Base-by-base conservation (phyloP, 75 land plant genomes). In the Pinus tabuliformis region DNA sequence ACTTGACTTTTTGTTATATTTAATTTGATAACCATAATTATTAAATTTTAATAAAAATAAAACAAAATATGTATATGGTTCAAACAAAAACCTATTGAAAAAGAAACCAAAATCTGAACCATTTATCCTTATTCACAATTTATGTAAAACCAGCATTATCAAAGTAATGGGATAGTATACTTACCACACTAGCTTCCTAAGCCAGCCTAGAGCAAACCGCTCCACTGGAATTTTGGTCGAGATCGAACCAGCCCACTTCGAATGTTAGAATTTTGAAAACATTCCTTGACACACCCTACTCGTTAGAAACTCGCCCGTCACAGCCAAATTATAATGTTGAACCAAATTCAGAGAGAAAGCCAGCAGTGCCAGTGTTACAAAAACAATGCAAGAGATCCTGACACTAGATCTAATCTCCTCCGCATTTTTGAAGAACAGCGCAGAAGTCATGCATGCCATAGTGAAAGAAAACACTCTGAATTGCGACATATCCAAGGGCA, bases 211-310 rank as follows among this genome's bases (percentile, higher is more conserved):
- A 72, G 49, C 88, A 87, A n/a, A 95, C 63, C 16, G 90, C 90
- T 30, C 88, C 92, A 62, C 86, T 87, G 8, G 87, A 76, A 75
- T 95, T 90, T 70, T 92, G 89, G 12, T 90, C 89, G 30, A 72
- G 78, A 82, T 95, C 98, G 63, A 91, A 95, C 95, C 95, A 92
- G 4, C 90, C 93, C 17, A 92, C 76, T 73, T 95, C 98, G 39
- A 89, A 86, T 1, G 82, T 83, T 37, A 95, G 76, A 11, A 92
- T 33, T 84, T 87, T 14, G 63, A 59, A 4, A 92, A 83, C 83
- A 92, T 82, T 57, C 58, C 76, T 78, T 90, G 91, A 14, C 95
- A 20, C 1, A 95, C 76, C 76, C 98, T 75, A 76, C 84, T 92
- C 16, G 93, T 89, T 33, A 95, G 70, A n/a, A 58, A 30, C 72